phyloP scores from a whole-genome alignment of 2,329 filamentous ascomycete genomes.

The Xylariaceae sp. region DNA sequence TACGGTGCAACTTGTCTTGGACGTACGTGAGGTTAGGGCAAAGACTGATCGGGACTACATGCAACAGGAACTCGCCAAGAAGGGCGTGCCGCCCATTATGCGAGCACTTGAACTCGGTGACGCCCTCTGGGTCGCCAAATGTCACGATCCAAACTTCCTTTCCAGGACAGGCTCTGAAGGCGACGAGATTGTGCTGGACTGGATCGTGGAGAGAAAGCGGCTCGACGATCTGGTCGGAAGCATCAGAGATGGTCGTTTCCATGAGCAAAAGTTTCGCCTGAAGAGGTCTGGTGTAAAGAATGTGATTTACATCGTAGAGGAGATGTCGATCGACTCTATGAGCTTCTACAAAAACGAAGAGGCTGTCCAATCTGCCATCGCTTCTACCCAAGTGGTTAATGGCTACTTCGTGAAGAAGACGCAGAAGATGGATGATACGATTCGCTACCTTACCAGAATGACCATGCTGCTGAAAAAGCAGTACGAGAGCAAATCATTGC shows the following conservation, averaged over 20 bases:
- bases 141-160: constrained; percentile 57
- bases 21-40: constrained; percentile 71
- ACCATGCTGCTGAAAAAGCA: constrained; percentile 64
- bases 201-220: constrained; percentile 77
- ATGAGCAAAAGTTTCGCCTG: constrained; percentile 81
- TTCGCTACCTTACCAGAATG: constrained; percentile 71
- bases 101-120: constrained; percentile 71
- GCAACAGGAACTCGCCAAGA: constrained; percentile 66
- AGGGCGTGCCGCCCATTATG: constrained; percentile 63
- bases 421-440: constrained; percentile 72
- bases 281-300: constrained; percentile 70
- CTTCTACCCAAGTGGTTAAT: constrained; percentile 74
- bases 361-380: constrained; percentile 68
- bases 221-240: constrained; percentile 77
- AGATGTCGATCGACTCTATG: constrained; percentile 60
- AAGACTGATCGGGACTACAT: constrained; percentile 76
- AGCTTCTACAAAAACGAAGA: constrained; percentile 59
- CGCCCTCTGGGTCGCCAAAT: constrained; percentile 75
- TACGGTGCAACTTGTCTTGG: constrained; percentile 69
- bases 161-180: constrained; percentile 57
- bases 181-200: constrained; percentile 72
- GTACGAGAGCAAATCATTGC: constrained; percentile 58
- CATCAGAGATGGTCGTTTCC: constrained; percentile 79
- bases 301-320: constrained; percentile 76
- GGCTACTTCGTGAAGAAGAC: constrained; percentile 79